These are phyloP conservation scores for Pyracantha coccinea DNA, from an alignment of 331 rosid genomes.

Conservation along the genomic window DNA sequence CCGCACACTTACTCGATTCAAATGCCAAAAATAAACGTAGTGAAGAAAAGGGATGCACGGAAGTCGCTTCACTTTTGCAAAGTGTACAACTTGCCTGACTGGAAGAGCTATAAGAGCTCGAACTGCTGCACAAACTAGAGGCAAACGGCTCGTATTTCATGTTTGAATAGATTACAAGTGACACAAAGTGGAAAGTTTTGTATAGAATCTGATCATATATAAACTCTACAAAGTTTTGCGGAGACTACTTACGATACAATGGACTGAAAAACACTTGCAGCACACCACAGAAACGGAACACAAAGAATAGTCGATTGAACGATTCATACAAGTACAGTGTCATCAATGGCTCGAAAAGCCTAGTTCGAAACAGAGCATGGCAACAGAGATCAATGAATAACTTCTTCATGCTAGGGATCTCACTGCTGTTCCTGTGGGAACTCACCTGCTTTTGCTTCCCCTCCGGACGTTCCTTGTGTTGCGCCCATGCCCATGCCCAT, in stretches of 20 bases:
- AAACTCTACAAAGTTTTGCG: background rate
- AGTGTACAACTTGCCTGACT: too few species aligned
- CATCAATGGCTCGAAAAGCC: background rate
- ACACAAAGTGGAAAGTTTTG: background rate
- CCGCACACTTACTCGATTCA: too few species aligned
- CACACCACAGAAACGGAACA: too few species aligned
- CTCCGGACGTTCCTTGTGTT: conserved; percentile 42
- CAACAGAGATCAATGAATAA: background rate
- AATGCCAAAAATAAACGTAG: too few species aligned
- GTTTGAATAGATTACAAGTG: background rate
- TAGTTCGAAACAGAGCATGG: background rate
- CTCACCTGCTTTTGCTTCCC: conserved; percentile 10
- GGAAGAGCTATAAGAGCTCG: background rate
- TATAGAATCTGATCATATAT: background rate
- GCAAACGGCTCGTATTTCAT: background rate
- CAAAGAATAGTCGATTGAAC: too few species aligned
- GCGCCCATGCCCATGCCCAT: conserved; percentile 50
- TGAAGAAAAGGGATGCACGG: too few species aligned
- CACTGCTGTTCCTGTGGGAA: background rate
- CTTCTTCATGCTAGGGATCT: conserved; percentile 12
- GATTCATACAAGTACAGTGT: too few species aligned
- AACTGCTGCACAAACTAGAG: background rate
- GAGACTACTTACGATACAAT: background rate
- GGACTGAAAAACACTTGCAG: background rate
- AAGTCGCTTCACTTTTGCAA: too few species aligned